Evolutionary conservation across 2,329 filamentous ascomycete species (phyloP).

Genomic region (Fusarium brevicatenulatum): DNA sequence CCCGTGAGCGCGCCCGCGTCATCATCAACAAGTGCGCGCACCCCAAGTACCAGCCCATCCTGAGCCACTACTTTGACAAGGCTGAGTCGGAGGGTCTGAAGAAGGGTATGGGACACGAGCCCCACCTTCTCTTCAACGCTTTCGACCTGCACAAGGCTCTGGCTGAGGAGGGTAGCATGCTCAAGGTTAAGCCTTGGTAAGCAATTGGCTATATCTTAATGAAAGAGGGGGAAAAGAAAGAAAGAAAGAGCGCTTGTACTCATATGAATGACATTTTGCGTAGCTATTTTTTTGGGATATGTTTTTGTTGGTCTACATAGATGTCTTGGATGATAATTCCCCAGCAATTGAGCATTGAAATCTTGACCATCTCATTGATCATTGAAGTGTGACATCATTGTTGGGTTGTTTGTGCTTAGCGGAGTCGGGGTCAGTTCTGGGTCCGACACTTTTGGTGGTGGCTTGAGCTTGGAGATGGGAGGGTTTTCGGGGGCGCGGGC

Average conservation of each 20-base stretch:
- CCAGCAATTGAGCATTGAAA: conserved; percentile 24
- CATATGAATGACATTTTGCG: conserved; percentile 27
- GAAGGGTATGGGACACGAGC: conserved; percentile 91
- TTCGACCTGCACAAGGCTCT: conserved; percentile 93
- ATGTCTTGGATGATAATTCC: conserved; percentile 23
- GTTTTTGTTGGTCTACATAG: conserved; percentile 18
- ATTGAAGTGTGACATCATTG: background rate
- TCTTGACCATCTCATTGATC: background rate
- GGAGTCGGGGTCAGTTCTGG: background rate
- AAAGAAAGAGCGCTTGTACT: conserved; percentile 12
- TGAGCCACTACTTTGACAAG: conserved; percentile 84
- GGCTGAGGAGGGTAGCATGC: conserved; percentile 85
- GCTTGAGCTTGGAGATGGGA: background rate
- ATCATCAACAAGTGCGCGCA: conserved; percentile 91
- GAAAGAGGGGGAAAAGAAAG: background rate
- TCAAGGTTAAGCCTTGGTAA: conserved; percentile 76
- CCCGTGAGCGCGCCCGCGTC: conserved; percentile 81
- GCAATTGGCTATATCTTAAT: background rate
- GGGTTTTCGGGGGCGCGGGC: background rate
- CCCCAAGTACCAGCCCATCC: conserved; percentile 84
- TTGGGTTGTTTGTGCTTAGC: background rate
- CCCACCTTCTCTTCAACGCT: conserved; percentile 84
- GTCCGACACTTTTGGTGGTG: background rate
- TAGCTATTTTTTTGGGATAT: conserved; percentile 11
- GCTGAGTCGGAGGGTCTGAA: conserved; percentile 86